Percentiles rank a stretch among this genome's conserved stretches.
Evolutionary conservation across 2,329 filamentous ascomycete genomes (phyloP).

Genomic region (Chaetomium sp.): DNA sequence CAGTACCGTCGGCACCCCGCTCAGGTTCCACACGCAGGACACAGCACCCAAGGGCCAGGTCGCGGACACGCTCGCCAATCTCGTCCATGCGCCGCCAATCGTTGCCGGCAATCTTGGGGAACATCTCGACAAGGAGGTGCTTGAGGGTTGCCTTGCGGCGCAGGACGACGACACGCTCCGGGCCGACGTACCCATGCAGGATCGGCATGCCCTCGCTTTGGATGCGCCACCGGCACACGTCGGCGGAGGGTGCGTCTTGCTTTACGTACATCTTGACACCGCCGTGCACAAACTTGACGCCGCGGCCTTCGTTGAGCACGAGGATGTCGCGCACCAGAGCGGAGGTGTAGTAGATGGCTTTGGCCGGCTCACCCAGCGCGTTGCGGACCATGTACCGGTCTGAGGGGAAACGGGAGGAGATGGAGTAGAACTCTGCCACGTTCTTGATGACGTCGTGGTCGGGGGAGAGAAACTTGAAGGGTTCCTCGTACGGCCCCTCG

Average conservation of each 20-base stretch:
- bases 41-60: conserved; percentile 85
- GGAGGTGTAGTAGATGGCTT: conserved; percentile 95
- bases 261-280: conserved; percentile 99
- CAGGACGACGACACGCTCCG: conserved; percentile 66
- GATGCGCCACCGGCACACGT: conserved; percentile 89
- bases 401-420: conserved; percentile 76
- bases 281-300: conserved; percentile 92
- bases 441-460: conserved; percentile 68
- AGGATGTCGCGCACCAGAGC: conserved; percentile 79
- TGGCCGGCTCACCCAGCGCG: conserved; percentile 75
- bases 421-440: conserved; percentile 78
- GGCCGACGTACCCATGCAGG: conserved; percentile 81
- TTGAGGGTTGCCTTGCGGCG: conserved; percentile 73
- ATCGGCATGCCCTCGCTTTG: conserved; percentile 92
- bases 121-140: conserved; percentile 89
- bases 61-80: conserved; percentile 74
- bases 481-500: conserved; percentile 66
- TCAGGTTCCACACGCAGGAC: conserved; percentile 78
- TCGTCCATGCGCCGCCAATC: conserved; percentile 74
- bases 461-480: conserved; percentile 80
- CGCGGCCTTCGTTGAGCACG: conserved; percentile 77
- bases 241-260: conserved; percentile 80
- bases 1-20: conserved; percentile 32
- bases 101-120: conserved; percentile 74
- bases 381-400: conserved; percentile 97